Percentiles rank a stretch among this genome's conserved stretches.
Evolutionary conservation across 2,329 filamentous ascomycete genomes (phyloP).

Genomic region (Fusarium buxicola): DNA sequence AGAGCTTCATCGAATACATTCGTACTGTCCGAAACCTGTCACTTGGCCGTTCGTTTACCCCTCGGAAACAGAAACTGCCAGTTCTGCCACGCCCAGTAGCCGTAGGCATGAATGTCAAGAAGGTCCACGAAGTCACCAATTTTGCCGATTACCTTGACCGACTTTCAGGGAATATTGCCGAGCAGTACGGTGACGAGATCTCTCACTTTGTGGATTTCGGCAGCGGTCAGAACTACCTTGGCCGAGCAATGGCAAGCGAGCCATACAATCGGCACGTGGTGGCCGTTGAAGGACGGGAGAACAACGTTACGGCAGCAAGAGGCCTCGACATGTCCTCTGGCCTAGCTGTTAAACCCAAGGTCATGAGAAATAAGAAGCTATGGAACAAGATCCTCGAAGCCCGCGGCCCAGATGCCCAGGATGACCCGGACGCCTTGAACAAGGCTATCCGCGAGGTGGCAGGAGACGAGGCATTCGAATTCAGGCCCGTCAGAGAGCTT

Average conservation of each 20-base stretch:
- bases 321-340: slow-evolving; percentile 86
- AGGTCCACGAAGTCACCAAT: slow-evolving; percentile 90
- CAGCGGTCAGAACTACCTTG: slow-evolving; percentile 96
- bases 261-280: slow-evolving; percentile 90
- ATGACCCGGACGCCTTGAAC: slow-evolving; percentile 55
- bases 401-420: slow-evolving; percentile 47
- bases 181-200: slow-evolving; percentile 68
- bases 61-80: slow-evolving; percentile 59
- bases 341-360: slow-evolving; percentile 76
- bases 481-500: slow-evolving; percentile 63
- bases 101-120: slow-evolving; percentile 96
- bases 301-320: slow-evolving; percentile 88
- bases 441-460: slow-evolving; percentile 51
- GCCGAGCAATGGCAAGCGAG: slow-evolving; percentile 83
- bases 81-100: slow-evolving; percentile 77
- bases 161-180: slow-evolving; percentile 68
- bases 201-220: slow-evolving; percentile 96
- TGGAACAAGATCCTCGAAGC: slow-evolving; percentile 66
- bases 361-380: slow-evolving; percentile 86
- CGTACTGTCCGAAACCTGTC: slow-evolving; percentile 75
- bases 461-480: slow-evolving; percentile 52
- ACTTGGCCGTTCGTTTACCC: slow-evolving; percentile 70
- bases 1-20: slow-evolving; percentile 77
- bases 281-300: slow-evolving; percentile 87
- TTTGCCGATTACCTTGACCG: slow-evolving; percentile 86